Conservation (phyloP, 2,329 filamentous ascomycete species). For the Cytospora piceicola region DNA sequence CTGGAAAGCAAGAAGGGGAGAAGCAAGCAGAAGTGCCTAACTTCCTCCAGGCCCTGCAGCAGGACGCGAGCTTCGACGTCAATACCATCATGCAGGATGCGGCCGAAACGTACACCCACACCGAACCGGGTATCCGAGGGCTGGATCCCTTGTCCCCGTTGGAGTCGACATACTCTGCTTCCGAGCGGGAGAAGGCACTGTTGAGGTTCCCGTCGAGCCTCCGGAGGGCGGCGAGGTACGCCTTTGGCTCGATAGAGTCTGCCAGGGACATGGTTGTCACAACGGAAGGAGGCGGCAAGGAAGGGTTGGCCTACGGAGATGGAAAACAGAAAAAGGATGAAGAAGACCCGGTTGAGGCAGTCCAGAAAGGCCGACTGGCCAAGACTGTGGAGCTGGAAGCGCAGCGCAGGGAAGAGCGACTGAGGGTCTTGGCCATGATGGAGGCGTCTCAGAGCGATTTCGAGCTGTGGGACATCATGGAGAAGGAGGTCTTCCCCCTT, state of each 20-base stretch:
- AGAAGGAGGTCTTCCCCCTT: constrained; percentile 67
- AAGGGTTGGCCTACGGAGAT: background rate
- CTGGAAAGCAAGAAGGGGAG: constrained; percentile 21
- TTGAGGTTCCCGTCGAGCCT: constrained; percentile 47
- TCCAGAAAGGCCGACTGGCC: constrained; percentile 29
- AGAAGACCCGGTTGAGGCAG: constrained; percentile 37
- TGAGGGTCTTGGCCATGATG: constrained; percentile 59
- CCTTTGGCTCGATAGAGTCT: constrained; percentile 41
- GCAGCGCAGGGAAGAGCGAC: constrained; percentile 50
- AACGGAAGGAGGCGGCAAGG: constrained; percentile 20
- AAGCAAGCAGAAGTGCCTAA: constrained; percentile 17
- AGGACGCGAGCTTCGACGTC: constrained; percentile 32
- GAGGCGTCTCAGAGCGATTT: constrained; percentile 60
- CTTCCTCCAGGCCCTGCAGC: constrained; percentile 16
- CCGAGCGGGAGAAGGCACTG: constrained; percentile 42
- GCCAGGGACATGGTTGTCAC: constrained; percentile 25
- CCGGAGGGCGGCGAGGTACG: constrained; percentile 44
- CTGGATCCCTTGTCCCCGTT: constrained; percentile 32
- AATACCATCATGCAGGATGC: constrained; percentile 38
- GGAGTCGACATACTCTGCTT: constrained; percentile 33
- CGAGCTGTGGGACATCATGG: constrained; percentile 69
- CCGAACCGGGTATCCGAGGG: constrained; percentile 22
- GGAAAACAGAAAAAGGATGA: background rate
- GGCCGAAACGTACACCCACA: constrained; percentile 23
- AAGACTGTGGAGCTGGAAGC: constrained; percentile 46